Evolutionary conservation across 1,139 yeast genomes (phyloP).

Genomic region (Sugiyamaella paludigena): DNA sequence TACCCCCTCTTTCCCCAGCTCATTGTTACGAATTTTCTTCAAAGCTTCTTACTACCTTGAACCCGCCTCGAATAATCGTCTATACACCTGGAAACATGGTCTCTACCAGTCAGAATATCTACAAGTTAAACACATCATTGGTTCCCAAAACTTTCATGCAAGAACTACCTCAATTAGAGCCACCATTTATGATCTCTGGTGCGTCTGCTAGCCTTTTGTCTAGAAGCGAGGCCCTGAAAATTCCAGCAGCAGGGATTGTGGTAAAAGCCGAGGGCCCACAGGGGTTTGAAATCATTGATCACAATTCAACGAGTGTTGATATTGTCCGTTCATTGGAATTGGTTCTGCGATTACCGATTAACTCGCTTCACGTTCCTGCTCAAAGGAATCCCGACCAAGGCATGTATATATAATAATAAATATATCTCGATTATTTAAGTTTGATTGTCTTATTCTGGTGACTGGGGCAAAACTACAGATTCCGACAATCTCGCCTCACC

Average conservation of each 20-base stretch:
- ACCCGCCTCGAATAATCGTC: conserved; percentile 20
- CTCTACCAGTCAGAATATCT: conserved; percentile 20
- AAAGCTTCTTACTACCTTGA: conserved; percentile 17
- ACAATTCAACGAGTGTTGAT: conserved; percentile 19
- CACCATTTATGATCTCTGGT: conserved; percentile 32
- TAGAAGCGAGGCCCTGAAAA: conserved; percentile 18
- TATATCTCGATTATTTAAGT: conserved; percentile 41
- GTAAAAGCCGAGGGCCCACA: conserved; percentile 34
- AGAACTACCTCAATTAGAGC: conserved; percentile 19
- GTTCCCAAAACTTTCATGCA: not conserved
- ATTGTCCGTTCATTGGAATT: conserved; percentile 13
- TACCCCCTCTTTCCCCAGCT: conserved; percentile 23
- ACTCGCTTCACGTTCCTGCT: conserved; percentile 7
- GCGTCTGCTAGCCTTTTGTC: conserved; percentile 29
- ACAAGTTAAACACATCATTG: conserved; percentile 14
- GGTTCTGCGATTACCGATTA: conserved; percentile 11
- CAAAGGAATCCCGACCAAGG: conserved; percentile 20
- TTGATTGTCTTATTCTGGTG: conserved; percentile 45
- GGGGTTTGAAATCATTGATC: conserved; percentile 31
- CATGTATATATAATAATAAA: conserved; percentile 26
- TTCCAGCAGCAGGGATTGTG: conserved; percentile 26
- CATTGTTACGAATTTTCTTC: conserved; percentile 24
- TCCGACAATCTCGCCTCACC: not conserved
- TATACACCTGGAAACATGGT: conserved; percentile 24
- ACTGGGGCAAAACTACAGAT: conserved; percentile 41